Conservation (phyloP, 208 protist genomes). For the Trypanosomatidae sp. region DNA sequence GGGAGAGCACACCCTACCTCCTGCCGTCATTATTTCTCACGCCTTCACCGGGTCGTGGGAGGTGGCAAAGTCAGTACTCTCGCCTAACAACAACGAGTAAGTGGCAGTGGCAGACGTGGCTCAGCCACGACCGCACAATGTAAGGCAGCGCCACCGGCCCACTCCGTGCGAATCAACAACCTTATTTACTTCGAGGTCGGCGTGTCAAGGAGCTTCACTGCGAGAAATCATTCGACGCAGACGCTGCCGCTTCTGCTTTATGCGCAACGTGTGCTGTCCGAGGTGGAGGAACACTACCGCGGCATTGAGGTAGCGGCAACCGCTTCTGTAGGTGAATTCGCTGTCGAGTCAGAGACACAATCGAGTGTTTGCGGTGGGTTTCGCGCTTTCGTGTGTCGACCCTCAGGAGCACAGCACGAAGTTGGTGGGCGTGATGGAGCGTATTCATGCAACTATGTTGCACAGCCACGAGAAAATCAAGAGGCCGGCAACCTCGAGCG, state of each 20-base stretch:
- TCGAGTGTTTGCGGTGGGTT: not conserved
- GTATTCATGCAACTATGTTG: conserved; percentile 2
- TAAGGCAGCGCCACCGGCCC: not conserved
- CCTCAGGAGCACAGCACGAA: conserved; percentile 6
- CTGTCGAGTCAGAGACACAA: not conserved
- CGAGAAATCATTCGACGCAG: conserved; percentile 48
- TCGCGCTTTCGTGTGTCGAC: conserved; percentile 4
- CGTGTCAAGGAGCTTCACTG: conserved; percentile 45
- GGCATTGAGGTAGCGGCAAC: not conserved
- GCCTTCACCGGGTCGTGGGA: conserved; percentile 77
- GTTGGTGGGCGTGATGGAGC: conserved; percentile 9
- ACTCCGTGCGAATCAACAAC: conserved; percentile 33
- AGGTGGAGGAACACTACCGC: conserved; percentile 63
- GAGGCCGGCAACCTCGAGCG: conserved; percentile 2
- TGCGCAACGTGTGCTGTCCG: conserved; percentile 43
- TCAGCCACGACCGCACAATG: not conserved
- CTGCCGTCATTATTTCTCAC: conserved; percentile 65
- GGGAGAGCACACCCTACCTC: conserved; percentile 50
- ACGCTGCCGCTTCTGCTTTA: conserved; percentile 58
- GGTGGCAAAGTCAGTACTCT: conserved; percentile 64
- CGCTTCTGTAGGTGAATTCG: not conserved
- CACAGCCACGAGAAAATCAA: conserved; percentile 8
- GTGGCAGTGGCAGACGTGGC: no score
- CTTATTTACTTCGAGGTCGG: conserved; percentile 73
- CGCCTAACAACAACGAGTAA: conserved; percentile 51